These are phyloP conservation scores for Cytospora schulzeri DNA, from an alignment of 2,329 filamentous ascomycete species.

Conservation along the genomic window DNA sequence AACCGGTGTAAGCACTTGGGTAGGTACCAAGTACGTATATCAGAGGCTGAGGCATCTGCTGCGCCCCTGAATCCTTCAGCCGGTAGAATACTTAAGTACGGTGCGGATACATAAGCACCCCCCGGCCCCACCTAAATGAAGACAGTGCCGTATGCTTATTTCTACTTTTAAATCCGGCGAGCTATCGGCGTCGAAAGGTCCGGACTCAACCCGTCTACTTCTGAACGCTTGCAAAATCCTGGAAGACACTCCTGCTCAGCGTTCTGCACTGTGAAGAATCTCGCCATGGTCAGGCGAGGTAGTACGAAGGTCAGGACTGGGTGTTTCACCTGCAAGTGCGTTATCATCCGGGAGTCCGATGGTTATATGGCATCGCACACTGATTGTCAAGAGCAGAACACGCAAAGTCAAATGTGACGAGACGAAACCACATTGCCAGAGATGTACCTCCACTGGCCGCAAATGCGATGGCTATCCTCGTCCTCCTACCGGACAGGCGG, in stretches of 20 bases:
- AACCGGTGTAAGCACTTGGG: too few species aligned
- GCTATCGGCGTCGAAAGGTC: neutral
- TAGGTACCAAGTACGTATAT: too few species aligned
- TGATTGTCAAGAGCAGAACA: conserved; percentile 16
- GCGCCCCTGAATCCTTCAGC: conserved; percentile 3
- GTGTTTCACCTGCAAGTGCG: conserved; percentile 28
- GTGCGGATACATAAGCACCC: too few species aligned
- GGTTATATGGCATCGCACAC: neutral
- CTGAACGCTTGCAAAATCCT: neutral
- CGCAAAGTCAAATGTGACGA: conserved; percentile 34
- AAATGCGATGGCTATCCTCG: conserved; percentile 30
- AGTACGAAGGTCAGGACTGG: conserved; percentile 25
- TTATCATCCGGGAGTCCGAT: neutral
- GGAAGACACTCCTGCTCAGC: neutral
- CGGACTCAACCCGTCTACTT: neutral
- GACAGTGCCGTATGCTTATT: too few species aligned
- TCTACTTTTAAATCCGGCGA: neutral
- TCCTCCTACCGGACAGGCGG: conserved; percentile 18
- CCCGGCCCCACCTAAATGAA: neutral
- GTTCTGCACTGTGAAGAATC: neutral
- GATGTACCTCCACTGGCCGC: conserved; percentile 30
- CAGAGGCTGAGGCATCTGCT: conserved; percentile 2
- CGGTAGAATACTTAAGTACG: too few species aligned
- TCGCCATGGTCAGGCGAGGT: conserved; percentile 23
- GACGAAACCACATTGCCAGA: conserved; percentile 29